Conservation (phyloP, 2,329 filamentous ascomycete genomes). For the Aspergillus sergii region DNA sequence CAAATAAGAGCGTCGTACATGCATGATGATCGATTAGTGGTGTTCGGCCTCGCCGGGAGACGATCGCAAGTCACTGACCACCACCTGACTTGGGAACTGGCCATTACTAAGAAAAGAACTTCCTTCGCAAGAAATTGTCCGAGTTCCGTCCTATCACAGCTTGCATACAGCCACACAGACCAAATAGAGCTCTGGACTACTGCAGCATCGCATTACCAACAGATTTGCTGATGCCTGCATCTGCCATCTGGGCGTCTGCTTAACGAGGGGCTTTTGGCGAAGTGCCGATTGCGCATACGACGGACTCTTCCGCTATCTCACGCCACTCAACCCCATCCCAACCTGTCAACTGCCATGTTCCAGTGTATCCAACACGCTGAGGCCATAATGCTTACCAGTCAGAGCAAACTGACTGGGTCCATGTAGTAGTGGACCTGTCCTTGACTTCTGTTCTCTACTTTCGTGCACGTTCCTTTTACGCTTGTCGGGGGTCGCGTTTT, state of each 20-base stretch:
- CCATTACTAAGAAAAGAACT: constrained; percentile 9
- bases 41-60: constrained; percentile 25
- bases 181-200: constrained; percentile 15
- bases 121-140: constrained; percentile 15
- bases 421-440: constrained; percentile 7
- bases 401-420: constrained; percentile 9
- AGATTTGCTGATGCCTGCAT: constrained; percentile 15
- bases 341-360: constrained; percentile 24
- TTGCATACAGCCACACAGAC: constrained; percentile 17
- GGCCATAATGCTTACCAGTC: constrained; percentile 10
- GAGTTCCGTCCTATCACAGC: constrained; percentile 21
- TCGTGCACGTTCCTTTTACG: constrained; percentile 13
- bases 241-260: constrained; percentile 8
- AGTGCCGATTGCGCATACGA: constrained; percentile 15
- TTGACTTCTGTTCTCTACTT: constrained; percentile 6
- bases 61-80: constrained; percentile 23
- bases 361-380: constrained; percentile 7
- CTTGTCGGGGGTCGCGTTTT: not conserved
- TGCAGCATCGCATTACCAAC: constrained; percentile 2
- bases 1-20: not conserved
- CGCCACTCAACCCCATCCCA: constrained; percentile 24
- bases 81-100: constrained; percentile 25
- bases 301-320: constrained; percentile 22
- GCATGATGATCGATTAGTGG: not conserved
- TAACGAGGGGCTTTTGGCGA: constrained; percentile 6